Evolutionary conservation across 1,284 basidiomycete genomes (phyloP).

Genomic region (Termitomyces sp.): DNA sequence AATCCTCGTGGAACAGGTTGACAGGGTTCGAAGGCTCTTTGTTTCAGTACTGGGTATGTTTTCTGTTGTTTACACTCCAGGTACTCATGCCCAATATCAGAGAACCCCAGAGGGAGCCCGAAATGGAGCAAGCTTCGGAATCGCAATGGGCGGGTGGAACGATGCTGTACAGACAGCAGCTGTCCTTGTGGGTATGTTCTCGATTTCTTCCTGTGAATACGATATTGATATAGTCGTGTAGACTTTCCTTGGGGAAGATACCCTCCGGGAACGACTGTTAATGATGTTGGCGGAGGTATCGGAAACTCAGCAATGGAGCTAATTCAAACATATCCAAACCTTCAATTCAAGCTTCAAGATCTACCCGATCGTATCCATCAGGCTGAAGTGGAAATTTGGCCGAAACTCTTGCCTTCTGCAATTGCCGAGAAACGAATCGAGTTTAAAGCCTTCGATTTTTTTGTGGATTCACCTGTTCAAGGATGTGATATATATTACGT

Average conservation of each 20-base stretch:
- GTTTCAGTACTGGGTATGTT: conserved; percentile 8
- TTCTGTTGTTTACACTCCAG: background rate
- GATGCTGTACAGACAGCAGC: background rate
- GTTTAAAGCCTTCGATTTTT: conserved; percentile 26
- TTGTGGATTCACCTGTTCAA: conserved; percentile 22
- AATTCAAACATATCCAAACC: conserved; percentile 31
- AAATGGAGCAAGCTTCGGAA: conserved; percentile 16
- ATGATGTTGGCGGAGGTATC: conserved; percentile 45
- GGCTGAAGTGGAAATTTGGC: conserved; percentile 29
- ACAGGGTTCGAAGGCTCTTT: background rate
- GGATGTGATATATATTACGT: conserved; percentile 29
- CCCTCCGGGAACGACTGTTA: conserved; percentile 30
- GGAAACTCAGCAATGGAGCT: conserved; percentile 40
- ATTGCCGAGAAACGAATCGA: conserved; percentile 23
- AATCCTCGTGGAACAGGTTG: conserved; percentile 3
- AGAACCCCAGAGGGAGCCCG: conserved; percentile 2
- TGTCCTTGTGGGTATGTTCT: background rate
- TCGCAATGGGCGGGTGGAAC: conserved; percentile 5
- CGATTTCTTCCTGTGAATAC: background rate
- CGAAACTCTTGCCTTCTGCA: conserved; percentile 22
- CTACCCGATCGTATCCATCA: conserved; percentile 31
- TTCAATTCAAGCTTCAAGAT: conserved; percentile 44
- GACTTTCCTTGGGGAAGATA: conserved; percentile 41
- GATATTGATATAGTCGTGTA: conserved; percentile 7
- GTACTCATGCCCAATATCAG: background rate